phyloP scores from a whole-genome alignment of 1,139 yeast species.

The Lodderomyces metapsilosis region DNA sequence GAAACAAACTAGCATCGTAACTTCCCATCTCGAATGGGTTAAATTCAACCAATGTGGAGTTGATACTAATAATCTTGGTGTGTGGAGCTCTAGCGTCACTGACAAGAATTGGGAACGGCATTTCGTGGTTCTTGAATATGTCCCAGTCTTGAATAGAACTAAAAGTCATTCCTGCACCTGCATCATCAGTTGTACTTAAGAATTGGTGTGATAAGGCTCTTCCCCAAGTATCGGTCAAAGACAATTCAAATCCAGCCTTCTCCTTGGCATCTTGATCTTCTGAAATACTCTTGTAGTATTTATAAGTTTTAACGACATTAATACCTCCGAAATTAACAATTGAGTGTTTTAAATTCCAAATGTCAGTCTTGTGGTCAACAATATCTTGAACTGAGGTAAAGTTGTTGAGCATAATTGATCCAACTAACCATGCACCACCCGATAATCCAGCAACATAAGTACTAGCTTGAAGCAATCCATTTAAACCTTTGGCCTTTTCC shows the following conservation, averaged over 20 bases:
- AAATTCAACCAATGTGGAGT: constrained; percentile 76
- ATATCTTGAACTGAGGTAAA: constrained; percentile 72
- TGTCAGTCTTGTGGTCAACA: constrained; percentile 38
- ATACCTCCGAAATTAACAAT: constrained; percentile 70
- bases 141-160: constrained; percentile 54
- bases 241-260: constrained; percentile 73
- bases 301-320: constrained; percentile 55
- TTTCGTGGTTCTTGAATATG: constrained; percentile 55
- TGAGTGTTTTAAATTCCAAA: constrained; percentile 71
- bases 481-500: constrained; percentile 53
- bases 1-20: constrained; percentile 76
- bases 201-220: constrained; percentile 77
- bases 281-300: constrained; percentile 53
- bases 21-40: constrained; percentile 85
- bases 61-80: constrained; percentile 51
- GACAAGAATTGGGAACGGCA: constrained; percentile 84
- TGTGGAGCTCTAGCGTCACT: constrained; percentile 80
- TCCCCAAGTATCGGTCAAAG: constrained; percentile 95
- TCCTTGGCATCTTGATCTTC: constrained; percentile 59
- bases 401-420: constrained; percentile 76
- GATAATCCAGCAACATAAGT: constrained; percentile 79
- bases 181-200: constrained; percentile 51
- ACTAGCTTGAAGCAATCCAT: constrained; percentile 72
- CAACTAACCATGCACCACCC: constrained; percentile 87
- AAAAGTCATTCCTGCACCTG: constrained; percentile 67